phyloP scores from a whole-genome alignment of 2,329 filamentous ascomycete species.

The Fusarium sp. region DNA sequence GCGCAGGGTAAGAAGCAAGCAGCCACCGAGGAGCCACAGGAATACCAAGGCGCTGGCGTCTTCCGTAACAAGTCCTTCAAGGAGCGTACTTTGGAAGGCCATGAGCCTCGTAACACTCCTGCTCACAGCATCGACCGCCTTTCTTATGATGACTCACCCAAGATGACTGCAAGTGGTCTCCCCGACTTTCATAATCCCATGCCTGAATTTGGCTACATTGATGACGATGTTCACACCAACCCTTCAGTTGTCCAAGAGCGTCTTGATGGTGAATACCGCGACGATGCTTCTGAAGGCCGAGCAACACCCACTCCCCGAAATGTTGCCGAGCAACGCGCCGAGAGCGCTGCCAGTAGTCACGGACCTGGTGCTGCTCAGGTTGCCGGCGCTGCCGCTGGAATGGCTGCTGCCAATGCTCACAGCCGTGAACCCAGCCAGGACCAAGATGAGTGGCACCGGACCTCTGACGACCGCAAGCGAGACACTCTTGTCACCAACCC shows the following conservation, averaged over 20 bases:
- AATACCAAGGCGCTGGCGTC: constrained; percentile 61
- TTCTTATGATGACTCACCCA: constrained; percentile 61
- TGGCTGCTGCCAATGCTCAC: constrained; percentile 52
- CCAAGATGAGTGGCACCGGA: constrained; percentile 71
- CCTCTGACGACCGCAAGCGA: constrained; percentile 69
- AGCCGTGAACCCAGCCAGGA: constrained; percentile 66
- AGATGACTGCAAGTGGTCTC: constrained; percentile 74
- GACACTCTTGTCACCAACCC: constrained; percentile 74
- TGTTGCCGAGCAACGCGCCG: constrained; percentile 42
- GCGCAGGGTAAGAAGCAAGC: constrained; percentile 58
- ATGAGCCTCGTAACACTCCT: constrained; percentile 63
- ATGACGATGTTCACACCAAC: constrained; percentile 81
- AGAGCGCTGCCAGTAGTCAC: constrained; percentile 45
- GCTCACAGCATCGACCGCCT: constrained; percentile 67
- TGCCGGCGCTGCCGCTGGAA: constrained; percentile 60
- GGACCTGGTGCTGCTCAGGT: constrained; percentile 61
- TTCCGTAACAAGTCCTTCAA: constrained; percentile 72
- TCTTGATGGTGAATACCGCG: constrained; percentile 60
- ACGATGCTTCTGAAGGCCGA: constrained; percentile 64
- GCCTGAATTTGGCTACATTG: constrained; percentile 77
- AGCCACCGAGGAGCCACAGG: constrained; percentile 46
- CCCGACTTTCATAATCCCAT: constrained; percentile 76
- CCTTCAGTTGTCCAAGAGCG: constrained; percentile 84
- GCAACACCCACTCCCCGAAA: constrained; percentile 57
- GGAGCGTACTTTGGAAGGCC: constrained; percentile 67